phyloP scores from a whole-genome alignment of 1,284 basidiomycete species.

The Apiotrichum laibachii region DNA sequence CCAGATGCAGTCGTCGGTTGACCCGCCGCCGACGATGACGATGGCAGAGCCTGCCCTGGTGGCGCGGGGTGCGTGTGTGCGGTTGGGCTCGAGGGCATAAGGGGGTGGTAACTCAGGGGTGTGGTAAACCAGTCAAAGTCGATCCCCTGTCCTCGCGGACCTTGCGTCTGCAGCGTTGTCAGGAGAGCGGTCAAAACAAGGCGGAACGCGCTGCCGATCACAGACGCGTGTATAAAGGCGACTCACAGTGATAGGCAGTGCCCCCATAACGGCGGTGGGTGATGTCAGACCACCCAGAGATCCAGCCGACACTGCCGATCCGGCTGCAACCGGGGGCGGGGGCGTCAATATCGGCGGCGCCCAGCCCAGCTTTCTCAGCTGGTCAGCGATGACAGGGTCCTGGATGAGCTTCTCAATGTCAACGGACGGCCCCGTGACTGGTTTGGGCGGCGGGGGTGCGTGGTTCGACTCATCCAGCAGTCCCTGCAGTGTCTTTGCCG shows the following conservation, averaged over 20 bases:
- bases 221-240: not conserved
- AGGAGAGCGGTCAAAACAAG: not conserved
- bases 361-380: constrained; percentile 23
- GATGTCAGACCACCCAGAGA: not conserved
- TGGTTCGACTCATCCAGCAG: constrained; percentile 17
- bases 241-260: not conserved
- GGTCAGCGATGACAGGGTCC: constrained; percentile 18
- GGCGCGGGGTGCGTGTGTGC: not conserved
- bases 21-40: not conserved
- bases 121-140: constrained; percentile 6
- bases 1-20: too few species aligned
- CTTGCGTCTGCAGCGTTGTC: not conserved
- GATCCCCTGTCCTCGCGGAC: not conserved
- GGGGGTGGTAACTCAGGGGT: not conserved
- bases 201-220: too few species aligned
- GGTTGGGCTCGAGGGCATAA: not conserved
- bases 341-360: constrained; percentile 11
- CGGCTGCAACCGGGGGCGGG: not conserved
- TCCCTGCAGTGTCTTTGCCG: constrained; percentile 11
- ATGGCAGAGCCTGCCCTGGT: not conserved
- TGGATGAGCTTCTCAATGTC: constrained; percentile 18
- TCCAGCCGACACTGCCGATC: not conserved
- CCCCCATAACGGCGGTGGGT: not conserved
- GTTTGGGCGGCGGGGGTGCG: constrained; percentile 1
- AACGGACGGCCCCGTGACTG: not conserved